phyloP scores from a whole-genome alignment of 306 rosid species.

The Gynostemma pentaphyllum region DNA sequence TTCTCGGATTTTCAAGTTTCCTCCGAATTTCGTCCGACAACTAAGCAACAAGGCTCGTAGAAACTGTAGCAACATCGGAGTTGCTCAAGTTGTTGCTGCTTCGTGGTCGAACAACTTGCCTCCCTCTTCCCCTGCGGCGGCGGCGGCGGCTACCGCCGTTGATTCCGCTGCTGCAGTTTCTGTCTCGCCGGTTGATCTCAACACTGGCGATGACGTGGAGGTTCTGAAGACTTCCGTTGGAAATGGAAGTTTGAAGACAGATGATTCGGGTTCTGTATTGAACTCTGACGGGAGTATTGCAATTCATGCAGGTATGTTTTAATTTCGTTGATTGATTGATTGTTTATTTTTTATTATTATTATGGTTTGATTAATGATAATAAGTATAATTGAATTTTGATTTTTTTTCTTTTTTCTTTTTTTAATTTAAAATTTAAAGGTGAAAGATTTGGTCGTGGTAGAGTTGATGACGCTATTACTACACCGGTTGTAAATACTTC shows the following conservation, averaged over 20 bases:
- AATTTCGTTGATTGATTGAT: not conserved
- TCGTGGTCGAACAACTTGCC: conserved; percentile 68
- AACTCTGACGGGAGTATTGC: conserved; percentile 57
- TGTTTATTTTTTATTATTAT: not conserved
- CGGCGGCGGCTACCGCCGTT: conserved; percentile 37
- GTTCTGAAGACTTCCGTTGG: conserved; percentile 21
- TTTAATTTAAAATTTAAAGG: too few species aligned
- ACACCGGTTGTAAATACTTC: conserved; percentile 91
- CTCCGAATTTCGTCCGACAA: conserved; percentile 88
- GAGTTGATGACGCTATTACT: conserved; percentile 76
- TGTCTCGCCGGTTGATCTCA: conserved; percentile 20
- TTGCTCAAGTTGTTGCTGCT: conserved; percentile 96
- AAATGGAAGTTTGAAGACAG: conserved; percentile 33
- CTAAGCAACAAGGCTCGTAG: conserved; percentile 87
- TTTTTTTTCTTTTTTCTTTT: too few species aligned
- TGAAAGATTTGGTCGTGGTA: conserved; percentile 84
- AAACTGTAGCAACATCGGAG: conserved; percentile 96
- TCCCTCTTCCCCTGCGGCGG: conserved; percentile 24
- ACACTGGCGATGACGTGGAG: conserved; percentile 34
- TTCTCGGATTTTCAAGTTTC: conserved; percentile 51
- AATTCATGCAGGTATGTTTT: conserved; percentile 62
- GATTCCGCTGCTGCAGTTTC: conserved; percentile 40
- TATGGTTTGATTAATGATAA: not conserved
- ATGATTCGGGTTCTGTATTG: conserved; percentile 45
- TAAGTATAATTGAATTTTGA: too few species aligned